Conservation (phyloP, 257 asterid genomes). For the Ehretia macrophylla region DNA sequence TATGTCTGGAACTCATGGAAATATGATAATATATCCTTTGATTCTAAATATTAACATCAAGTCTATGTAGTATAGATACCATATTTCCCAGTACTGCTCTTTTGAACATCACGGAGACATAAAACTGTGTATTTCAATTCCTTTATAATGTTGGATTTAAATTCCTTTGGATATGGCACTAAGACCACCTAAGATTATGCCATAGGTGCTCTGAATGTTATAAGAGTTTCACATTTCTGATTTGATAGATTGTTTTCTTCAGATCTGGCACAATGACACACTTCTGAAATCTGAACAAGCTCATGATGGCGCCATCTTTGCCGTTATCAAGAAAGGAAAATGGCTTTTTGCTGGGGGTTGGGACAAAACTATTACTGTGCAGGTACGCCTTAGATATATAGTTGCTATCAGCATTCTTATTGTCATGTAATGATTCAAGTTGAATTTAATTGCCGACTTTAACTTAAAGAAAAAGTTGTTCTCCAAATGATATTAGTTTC, state of each 20-base stretch:
- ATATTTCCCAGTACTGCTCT: too few species aligned
- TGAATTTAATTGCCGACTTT: too few species aligned
- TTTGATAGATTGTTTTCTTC: constrained; percentile 4
- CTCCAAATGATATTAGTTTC: too few species aligned
- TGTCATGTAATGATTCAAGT: not conserved
- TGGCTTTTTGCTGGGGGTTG: constrained; percentile 81
- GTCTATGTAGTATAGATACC: too few species aligned
- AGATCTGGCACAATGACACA: constrained; percentile 65
- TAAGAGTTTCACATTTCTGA: not conserved
- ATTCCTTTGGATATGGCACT: not conserved
- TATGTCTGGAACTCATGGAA: not conserved
- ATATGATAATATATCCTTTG: not conserved
- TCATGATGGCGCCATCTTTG: constrained; percentile 64
- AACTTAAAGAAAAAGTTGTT: too few species aligned
- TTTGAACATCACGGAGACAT: too few species aligned
- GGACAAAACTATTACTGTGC: constrained; percentile 65
- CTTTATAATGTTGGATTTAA: too few species aligned
- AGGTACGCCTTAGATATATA: constrained; percentile 30
- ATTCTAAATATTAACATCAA: not conserved
- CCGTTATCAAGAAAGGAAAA: constrained; percentile 53
- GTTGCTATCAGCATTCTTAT: not conserved
- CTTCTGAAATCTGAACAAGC: constrained; percentile 48
- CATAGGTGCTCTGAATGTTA: not conserved
- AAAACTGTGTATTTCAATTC: too few species aligned
- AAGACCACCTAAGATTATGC: not conserved